phyloP scores from a whole-genome alignment of 2,329 filamentous ascomycete species.

The Penicillium sp. region DNA sequence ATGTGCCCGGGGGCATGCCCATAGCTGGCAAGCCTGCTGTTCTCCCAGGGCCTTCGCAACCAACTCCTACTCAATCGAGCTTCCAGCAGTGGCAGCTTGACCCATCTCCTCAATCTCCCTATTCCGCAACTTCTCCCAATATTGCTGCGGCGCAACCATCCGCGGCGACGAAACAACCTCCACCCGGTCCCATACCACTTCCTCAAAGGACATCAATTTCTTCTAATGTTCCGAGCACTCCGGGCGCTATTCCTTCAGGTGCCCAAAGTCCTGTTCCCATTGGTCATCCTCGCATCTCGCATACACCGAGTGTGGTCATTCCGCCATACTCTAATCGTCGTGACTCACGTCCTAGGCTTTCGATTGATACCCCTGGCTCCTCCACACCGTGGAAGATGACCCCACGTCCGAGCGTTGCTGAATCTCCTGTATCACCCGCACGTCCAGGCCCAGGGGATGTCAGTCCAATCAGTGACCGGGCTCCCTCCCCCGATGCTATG shows the following conservation, averaged over 20 bases:
- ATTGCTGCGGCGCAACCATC: slow-evolving; percentile 16
- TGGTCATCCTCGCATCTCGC: slow-evolving; percentile 19
- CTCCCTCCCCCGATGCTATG: slow-evolving; percentile 34
- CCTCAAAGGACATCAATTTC: slow-evolving; percentile 10
- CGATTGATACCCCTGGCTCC: slow-evolving; percentile 38
- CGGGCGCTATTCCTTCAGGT: slow-evolving; percentile 16
- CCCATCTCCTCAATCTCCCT: slow-evolving; percentile 29
- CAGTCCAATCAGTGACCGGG: slow-evolving; percentile 44
- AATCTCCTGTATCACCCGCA: slow-evolving; percentile 38
- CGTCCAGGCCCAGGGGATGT: slow-evolving; percentile 42
- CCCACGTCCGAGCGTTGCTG: slow-evolving; percentile 31
- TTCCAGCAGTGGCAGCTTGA: slow-evolving; percentile 39
- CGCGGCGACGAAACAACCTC: slow-evolving; percentile 16
- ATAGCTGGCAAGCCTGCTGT: slow-evolving; percentile 17
- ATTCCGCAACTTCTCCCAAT: slow-evolving; percentile 22
- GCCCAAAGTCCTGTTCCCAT: slow-evolving; percentile 25
- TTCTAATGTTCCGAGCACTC: slow-evolving; percentile 26
- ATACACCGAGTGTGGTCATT: slow-evolving; percentile 28
- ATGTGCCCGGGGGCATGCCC: slow-evolving; percentile 12
- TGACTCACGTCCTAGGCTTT: slow-evolving; percentile 30
- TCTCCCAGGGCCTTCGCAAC: slow-evolving; percentile 15
- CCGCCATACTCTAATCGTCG: slow-evolving; percentile 25
- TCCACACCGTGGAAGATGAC: slow-evolving; percentile 43
- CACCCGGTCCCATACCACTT: slow-evolving; percentile 6
- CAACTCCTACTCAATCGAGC: slow-evolving; percentile 27